A percentile compares a stretch with the other conserved stretches of the same genome.
These are phyloP conservation scores for Stephania yunnanensis DNA, from an alignment of 164 flowering plant genomes.

Conservation along the genomic window DNA sequence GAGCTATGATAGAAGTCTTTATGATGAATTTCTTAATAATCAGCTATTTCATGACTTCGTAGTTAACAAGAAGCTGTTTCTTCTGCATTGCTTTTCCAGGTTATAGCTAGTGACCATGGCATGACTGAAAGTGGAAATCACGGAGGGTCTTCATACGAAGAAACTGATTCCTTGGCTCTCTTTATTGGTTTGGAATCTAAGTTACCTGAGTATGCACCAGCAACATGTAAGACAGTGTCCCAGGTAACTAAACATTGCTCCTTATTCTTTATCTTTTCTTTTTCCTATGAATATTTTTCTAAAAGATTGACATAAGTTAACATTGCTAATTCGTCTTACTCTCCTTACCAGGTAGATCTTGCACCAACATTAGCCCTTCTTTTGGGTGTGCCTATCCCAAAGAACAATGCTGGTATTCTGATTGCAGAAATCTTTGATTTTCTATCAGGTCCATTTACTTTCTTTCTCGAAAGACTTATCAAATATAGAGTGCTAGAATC, in stretches of 20 bases:
- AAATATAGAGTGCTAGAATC: background rate
- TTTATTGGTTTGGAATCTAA: constrained; percentile 44
- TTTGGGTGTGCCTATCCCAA: constrained; percentile 90
- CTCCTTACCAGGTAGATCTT: constrained; percentile 66
- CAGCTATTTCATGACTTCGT: background rate
- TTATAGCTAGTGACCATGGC: constrained; percentile 96
- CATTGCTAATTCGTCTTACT: constrained; percentile 5
- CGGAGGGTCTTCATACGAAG: constrained; percentile 95
- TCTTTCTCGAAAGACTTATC: constrained; percentile 3
- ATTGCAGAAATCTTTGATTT: constrained; percentile 39
- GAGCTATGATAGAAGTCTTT: background rate
- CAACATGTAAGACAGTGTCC: constrained; percentile 25
- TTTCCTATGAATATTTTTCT: background rate
- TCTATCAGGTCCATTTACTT: constrained; percentile 46
- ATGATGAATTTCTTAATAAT: constrained; percentile 1
- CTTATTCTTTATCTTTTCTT: background rate
- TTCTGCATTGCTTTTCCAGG: constrained; percentile 27
- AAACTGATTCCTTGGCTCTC: constrained; percentile 80
- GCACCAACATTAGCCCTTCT: constrained; percentile 88
- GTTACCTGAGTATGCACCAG: constrained; percentile 29
- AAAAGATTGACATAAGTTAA: background rate
- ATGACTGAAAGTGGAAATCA: constrained; percentile 95
- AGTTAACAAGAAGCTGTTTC: constrained; percentile 2
- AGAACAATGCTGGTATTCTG: constrained; percentile 73
- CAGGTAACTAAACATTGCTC: constrained; percentile 38